Evolutionary conservation across 805 yeast species (phyloP).

Genomic region (Ogataea methanolica): DNA sequence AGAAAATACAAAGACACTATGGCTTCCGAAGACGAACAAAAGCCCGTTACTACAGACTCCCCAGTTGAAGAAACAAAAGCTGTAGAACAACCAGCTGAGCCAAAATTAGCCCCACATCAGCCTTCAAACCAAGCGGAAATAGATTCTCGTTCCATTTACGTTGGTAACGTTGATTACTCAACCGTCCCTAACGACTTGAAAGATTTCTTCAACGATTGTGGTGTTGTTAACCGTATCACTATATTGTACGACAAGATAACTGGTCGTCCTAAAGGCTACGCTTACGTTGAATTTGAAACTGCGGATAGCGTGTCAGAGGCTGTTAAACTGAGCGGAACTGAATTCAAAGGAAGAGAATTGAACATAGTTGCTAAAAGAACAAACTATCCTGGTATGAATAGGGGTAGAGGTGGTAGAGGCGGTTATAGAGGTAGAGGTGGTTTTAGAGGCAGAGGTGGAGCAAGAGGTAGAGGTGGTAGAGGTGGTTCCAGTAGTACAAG

Average conservation of each 20-base stretch:
- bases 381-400: constrained; percentile 50
- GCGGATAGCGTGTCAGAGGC: constrained; percentile 60
- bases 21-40: constrained; percentile 3
- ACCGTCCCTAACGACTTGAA: constrained; percentile 74
- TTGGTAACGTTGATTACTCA: constrained; percentile 80
- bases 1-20: neutral
- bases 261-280: constrained; percentile 82
- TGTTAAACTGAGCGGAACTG: constrained; percentile 55
- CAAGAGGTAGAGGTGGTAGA: neutral
- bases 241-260: constrained; percentile 65
- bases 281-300: constrained; percentile 75
- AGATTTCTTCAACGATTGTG: constrained; percentile 63
- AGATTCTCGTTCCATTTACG: constrained; percentile 74
- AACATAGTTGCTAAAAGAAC: constrained; percentile 75
- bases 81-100: neutral
- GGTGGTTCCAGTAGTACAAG: neutral
- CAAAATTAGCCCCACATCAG: constrained; percentile 28
- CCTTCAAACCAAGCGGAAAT: constrained; percentile 42
- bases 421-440: constrained; percentile 4
- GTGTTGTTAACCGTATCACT: constrained; percentile 75
- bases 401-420: constrained; percentile 25
- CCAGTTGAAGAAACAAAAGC: neutral
- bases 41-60: too few relatives aligned
- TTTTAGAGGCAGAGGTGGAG: neutral
- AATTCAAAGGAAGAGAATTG: constrained; percentile 61